Evolutionary conservation across 495 filamentous ascomycete species (phyloP), one percentile per base, ranked within the genome.

Genomic region (Tetracladium setigerum): DNA sequence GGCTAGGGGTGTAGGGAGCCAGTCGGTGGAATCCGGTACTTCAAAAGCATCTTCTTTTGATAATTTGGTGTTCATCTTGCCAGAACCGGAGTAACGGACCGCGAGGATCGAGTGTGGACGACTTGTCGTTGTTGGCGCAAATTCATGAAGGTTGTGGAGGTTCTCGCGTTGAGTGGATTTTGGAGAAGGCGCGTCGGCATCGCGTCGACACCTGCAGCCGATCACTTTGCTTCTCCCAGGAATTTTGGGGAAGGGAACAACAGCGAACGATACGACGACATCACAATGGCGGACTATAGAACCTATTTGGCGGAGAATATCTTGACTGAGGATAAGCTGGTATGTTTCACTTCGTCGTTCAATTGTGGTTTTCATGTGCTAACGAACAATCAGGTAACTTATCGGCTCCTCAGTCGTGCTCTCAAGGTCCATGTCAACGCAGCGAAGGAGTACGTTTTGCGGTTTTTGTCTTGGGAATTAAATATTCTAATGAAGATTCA

Each of bases 11-110:
- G 92, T 96, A n/a, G 69, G 56, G 13, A 88, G 69, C 94, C 92
- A 98, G 72, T 98, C 94, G 38, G 91, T 91, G 5, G 91, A 83
- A 67, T 98, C 90, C 31, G 87, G 68, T 38, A 97, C 68, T 46
- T 88, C 79, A 56, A 72, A 68, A 6, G 78, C 59, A 33, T 61
- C 50, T 24, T 63, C 62, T 46, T 48, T 58, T 12, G 32, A 45
- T 14, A 55, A 65, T 31, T 7, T 41, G 5, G 39, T 49, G 7
- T 38, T 16, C 36, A 38, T 46, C 15, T 15, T 41, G 10, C 14
- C 16, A 22, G 31, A 16, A 18, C 10, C 24, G 30, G 5, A 10
- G 41, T 30, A 30, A 12, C 2, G 4, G 12, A 40, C 3, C 34
- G 14, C 27, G 14, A 24, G 14, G 15, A 18, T 46, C 22, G 19